Percentiles rank a stretch among this genome's conserved stretches.
Evolutionary conservation across 2,329 filamentous ascomycete genomes (phyloP).

Genomic region (Penicillium sp.): DNA sequence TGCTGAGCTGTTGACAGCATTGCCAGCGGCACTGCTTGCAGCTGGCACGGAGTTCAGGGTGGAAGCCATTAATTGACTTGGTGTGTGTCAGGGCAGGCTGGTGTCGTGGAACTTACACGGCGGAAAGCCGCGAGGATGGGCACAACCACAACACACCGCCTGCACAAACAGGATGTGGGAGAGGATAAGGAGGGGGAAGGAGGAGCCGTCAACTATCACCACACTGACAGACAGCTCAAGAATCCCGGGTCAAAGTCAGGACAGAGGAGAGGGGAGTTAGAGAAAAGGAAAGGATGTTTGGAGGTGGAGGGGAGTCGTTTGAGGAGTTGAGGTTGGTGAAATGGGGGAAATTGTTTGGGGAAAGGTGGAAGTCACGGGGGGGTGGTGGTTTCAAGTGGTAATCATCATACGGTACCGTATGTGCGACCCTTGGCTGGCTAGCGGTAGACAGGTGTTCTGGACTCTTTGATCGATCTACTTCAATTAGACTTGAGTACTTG

Average conservation of each 20-base stretch:
- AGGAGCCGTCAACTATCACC: constrained; percentile 8
- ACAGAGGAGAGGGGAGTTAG: constrained; percentile 3
- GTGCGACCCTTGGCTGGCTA: constrained; percentile 15
- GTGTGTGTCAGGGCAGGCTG: constrained; percentile 33
- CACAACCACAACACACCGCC: constrained; percentile 46
- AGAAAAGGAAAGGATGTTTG: constrained; percentile 14
- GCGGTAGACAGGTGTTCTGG: background rate
- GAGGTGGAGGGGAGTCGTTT: constrained; percentile 12
- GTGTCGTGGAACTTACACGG: constrained; percentile 42
- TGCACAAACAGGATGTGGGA: constrained; percentile 34
- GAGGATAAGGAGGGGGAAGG: constrained; percentile 15
- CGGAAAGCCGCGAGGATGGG: constrained; percentile 39
- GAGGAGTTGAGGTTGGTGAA: constrained; percentile 7
- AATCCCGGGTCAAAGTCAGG: background rate
- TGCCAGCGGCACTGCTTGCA: constrained; percentile 44
- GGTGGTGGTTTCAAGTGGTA: constrained; percentile 1
- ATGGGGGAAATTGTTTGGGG: constrained; percentile 16
- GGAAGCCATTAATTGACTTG: constrained; percentile 46
- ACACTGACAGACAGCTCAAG: background rate
- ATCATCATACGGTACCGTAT: constrained; percentile 22
- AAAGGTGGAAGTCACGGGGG: constrained; percentile 24
- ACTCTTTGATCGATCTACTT: background rate
- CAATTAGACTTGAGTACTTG: background rate
- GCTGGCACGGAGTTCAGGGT: constrained; percentile 43
- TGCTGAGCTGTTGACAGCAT: constrained; percentile 40